Conservation (phyloP, 257 asterid species). For the Misopates orontium region DNA sequence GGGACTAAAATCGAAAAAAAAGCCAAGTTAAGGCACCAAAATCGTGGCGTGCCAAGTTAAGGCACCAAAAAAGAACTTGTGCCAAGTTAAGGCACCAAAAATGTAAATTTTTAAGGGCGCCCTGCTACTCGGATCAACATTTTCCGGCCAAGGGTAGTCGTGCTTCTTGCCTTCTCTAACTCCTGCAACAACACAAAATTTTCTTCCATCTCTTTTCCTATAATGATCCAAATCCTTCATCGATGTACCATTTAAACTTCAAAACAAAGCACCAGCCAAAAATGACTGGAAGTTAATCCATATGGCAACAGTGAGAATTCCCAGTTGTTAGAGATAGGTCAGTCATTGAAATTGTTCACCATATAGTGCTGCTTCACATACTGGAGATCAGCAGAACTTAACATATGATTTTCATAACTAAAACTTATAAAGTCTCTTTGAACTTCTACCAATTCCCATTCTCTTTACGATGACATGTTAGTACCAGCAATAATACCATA, state of each 20-base stretch:
- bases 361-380: slow-evolving; percentile 22
- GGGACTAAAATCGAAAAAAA: too few relatives aligned
- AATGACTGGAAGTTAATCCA: slow-evolving; percentile 31
- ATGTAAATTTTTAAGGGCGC: slow-evolving; percentile 34
- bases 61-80: too few relatives aligned
- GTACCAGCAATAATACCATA: too few relatives aligned
- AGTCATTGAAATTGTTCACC: slow-evolving; percentile 37
- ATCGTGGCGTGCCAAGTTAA: too few relatives aligned
- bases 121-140: slow-evolving; percentile 38
- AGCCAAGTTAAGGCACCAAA: too few relatives aligned
- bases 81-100: too few relatives aligned
- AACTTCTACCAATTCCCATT: too few relatives aligned
- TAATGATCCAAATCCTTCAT: too few relatives aligned
- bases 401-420: too few relatives aligned
- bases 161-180: slow-evolving; percentile 44
- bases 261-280: slow-evolving; percentile 13
- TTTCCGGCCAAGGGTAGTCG: slow-evolving; percentile 54
- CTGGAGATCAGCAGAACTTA: slow-evolving; percentile 29
- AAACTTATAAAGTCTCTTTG: too few relatives aligned
- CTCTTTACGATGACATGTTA: too few relatives aligned
- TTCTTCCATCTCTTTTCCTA: slow-evolving; percentile 26
- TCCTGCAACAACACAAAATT: slow-evolving; percentile 24
- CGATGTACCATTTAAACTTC: slow-evolving; percentile 16
- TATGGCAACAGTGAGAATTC: slow-evolving; percentile 27
- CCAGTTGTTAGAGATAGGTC: slow-evolving; percentile 44